Conservation (phyloP, 169 alveolate genomes). For the Sarcocystis neurona region DNA sequence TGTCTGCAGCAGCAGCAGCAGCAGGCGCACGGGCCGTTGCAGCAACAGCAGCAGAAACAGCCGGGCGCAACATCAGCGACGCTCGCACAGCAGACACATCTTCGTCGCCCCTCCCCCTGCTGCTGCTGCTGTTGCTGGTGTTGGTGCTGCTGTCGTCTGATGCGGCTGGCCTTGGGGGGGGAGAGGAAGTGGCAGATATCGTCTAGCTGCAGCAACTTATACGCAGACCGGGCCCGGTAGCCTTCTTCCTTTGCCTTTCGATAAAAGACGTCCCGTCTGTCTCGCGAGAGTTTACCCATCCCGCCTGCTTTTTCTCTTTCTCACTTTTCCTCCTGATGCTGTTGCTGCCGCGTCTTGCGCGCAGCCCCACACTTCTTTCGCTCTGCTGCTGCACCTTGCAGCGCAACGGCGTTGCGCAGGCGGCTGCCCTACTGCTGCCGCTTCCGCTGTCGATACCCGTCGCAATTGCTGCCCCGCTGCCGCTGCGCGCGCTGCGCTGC, state of each 20-base stretch:
- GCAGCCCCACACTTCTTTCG: neutral
- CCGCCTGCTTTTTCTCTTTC: neutral
- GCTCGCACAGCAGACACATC: no score
- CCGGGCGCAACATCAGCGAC: no score
- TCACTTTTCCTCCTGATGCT: neutral
- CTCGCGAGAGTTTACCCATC: constrained; percentile 65
- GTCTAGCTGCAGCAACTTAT: constrained; percentile 93
- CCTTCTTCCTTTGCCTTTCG: constrained; percentile 98
- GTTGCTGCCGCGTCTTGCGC: neutral
- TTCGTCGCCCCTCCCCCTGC: constrained; percentile 15
- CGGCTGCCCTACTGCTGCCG: no score
- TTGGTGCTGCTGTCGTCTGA: neutral
- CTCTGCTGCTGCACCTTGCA: no score
- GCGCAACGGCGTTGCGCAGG: no score
- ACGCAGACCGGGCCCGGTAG: constrained; percentile 96
- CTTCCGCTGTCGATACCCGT: no score
- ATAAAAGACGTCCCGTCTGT: constrained; percentile 92
- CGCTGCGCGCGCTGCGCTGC: no score
- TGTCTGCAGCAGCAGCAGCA: no score
- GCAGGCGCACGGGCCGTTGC: no score
- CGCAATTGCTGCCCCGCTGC: no score
- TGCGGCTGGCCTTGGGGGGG: no score
- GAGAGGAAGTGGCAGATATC: constrained; percentile 82
- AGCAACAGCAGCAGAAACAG: no score
- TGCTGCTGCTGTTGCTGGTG: constrained; percentile 26